Conservation (phyloP, 192 early-diverging fungal genomes). For the Rhizoclosmatium globosum region DNA sequence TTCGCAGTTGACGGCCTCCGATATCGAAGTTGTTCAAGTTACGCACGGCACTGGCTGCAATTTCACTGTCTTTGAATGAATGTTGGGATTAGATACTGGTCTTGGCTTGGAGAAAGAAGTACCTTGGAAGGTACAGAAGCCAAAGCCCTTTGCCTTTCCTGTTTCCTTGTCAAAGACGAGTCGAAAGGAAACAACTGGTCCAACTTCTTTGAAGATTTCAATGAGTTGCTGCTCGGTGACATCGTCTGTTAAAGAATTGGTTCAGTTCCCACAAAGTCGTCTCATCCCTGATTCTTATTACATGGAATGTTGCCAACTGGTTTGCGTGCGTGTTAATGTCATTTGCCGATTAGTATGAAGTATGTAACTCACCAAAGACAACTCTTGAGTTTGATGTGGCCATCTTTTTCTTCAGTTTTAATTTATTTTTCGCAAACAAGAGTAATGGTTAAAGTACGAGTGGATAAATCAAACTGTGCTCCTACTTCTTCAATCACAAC, state of each 20-base stretch:
- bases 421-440: constrained; percentile 29
- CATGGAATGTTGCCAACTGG: constrained; percentile 59
- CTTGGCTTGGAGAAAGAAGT: neutral
- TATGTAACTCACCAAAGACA: constrained; percentile 41
- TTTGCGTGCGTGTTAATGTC: neutral
- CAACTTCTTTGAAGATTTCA: constrained; percentile 92
- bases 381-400: constrained; percentile 33
- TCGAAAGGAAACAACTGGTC: constrained; percentile 70
- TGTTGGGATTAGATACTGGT: neutral
- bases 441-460: constrained; percentile 25
- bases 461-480: constrained; percentile 34
- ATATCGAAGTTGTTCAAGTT: constrained; percentile 92
- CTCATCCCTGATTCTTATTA: neutral
- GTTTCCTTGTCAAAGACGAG: constrained; percentile 92
- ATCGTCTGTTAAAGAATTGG: constrained; percentile 59
- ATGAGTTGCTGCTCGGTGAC: constrained; percentile 92
- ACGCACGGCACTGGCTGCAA: constrained; percentile 93
- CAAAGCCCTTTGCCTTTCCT: constrained; percentile 91
- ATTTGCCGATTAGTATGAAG: neutral
- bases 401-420: no score
- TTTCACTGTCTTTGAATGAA: constrained; percentile 72
- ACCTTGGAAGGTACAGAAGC: constrained; percentile 92
- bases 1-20: constrained; percentile 85
- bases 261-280: neutral
- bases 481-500: constrained; percentile 30